phyloP scores from a whole-genome alignment of 148 eudicot genomes.

The Rhododendron simsii region DNA sequence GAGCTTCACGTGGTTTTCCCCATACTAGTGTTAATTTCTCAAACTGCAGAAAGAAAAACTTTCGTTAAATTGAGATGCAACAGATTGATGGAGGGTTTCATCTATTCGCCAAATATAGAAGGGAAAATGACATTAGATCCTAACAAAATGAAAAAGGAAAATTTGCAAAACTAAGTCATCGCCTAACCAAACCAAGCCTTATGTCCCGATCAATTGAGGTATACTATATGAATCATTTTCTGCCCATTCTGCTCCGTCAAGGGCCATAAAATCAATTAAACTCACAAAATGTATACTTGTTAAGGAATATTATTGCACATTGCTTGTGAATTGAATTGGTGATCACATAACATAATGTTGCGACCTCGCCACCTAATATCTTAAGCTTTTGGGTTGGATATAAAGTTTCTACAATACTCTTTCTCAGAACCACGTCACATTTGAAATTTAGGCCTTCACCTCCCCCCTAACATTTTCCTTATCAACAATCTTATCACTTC shows the following conservation, averaged over 20 bases:
- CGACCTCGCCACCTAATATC: background rate
- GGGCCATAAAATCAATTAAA: background rate
- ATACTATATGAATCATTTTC: background rate
- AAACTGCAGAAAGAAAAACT: constrained; percentile 40
- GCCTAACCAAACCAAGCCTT: background rate
- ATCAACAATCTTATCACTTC: background rate
- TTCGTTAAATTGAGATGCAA: constrained; percentile 6
- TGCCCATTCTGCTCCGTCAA: background rate
- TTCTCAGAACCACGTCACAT: background rate
- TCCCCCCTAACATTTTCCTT: background rate
- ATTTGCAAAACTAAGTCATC: background rate
- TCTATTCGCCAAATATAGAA: background rate
- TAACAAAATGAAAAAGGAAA: background rate
- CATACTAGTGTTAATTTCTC: constrained; percentile 72
- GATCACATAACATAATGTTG: background rate
- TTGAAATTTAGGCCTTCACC: background rate
- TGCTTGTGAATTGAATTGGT: background rate
- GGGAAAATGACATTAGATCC: background rate
- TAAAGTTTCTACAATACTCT: background rate
- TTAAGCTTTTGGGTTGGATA: background rate
- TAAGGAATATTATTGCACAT: background rate
- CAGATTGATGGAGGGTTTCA: background rate
- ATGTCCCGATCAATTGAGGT: background rate
- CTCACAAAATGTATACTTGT: background rate
- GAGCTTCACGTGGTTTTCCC: constrained; percentile 90